A percentile compares a stretch with the other conserved stretches of the same genome.
phyloP scores from a whole-genome alignment of 2,329 filamentous ascomycete genomes.

The Aplosporella prunicola region DNA sequence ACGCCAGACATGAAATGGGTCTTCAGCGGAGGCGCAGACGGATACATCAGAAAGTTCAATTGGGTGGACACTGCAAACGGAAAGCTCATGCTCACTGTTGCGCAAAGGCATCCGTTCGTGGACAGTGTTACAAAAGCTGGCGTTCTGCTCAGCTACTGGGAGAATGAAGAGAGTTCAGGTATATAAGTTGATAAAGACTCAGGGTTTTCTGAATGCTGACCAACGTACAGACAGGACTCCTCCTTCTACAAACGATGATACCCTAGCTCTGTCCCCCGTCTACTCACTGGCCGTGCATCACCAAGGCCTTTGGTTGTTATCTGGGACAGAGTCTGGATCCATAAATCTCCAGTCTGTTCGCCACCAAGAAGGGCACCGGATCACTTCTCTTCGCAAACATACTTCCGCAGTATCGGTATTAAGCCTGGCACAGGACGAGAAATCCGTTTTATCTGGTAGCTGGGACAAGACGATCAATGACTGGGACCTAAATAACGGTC shows the following conservation, averaged over 20 bases:
- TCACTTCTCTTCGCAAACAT: slow-evolving; percentile 71
- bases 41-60: slow-evolving; percentile 95
- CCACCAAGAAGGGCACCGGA: slow-evolving; percentile 88
- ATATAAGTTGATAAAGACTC: slow-evolving; percentile 10
- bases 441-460: slow-evolving; percentile 77
- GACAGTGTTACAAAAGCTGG: slow-evolving; percentile 95
- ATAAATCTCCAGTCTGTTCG: slow-evolving; percentile 92
- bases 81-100: slow-evolving; percentile 85
- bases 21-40: slow-evolving; percentile 87
- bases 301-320: slow-evolving; percentile 82
- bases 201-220: slow-evolving; percentile 3
- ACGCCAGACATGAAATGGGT: slow-evolving; percentile 94
- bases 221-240: slow-evolving; percentile 15
- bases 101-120: slow-evolving; percentile 91
- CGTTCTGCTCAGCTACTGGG: slow-evolving; percentile 93
- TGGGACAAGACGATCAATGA: slow-evolving; percentile 95
- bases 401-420: slow-evolving; percentile 87
- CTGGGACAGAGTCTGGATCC: slow-evolving; percentile 77
- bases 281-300: slow-evolving; percentile 91
- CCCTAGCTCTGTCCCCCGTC: slow-evolving; percentile 65
- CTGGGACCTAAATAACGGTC: slow-evolving; percentile 88
- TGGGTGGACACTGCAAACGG: slow-evolving; percentile 92
- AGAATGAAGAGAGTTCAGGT: slow-evolving; percentile 72
- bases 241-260: slow-evolving; percentile 42
- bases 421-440: slow-evolving; percentile 73